These are phyloP conservation scores for Didymella sp. DNA, from an alignment of 2,329 filamentous ascomycete genomes.

Conservation along the genomic window DNA sequence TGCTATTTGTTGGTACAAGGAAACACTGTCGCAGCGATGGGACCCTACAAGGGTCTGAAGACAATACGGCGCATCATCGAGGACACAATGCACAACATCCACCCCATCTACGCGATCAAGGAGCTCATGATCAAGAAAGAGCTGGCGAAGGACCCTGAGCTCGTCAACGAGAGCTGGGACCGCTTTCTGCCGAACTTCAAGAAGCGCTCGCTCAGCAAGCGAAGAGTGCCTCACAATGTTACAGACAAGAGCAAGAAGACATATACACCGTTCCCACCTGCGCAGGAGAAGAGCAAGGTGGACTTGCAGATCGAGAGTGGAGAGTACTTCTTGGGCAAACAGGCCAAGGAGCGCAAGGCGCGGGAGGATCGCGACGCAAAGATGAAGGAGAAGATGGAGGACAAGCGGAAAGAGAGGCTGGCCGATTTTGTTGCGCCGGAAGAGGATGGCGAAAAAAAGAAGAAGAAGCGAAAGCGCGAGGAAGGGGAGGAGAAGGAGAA, in stretches of 20 bases:
- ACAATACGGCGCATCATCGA: slow-evolving; percentile 84
- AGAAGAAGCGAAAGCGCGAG: slow-evolving; percentile 53
- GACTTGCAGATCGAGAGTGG: slow-evolving; percentile 97
- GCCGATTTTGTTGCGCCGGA: slow-evolving; percentile 87
- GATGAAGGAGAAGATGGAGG: slow-evolving; percentile 85
- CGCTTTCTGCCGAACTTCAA: slow-evolving; percentile 97
- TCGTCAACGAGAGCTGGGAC: slow-evolving; percentile 91
- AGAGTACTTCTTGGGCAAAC: slow-evolving; percentile 94
- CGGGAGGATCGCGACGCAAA: slow-evolving; percentile 82
- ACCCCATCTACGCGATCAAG: slow-evolving; percentile 91
- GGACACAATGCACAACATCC: slow-evolving; percentile 96
- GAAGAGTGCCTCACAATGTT: slow-evolving; percentile 81
- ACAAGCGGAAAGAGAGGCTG: slow-evolving; percentile 84
- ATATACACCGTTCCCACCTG: slow-evolving; percentile 96
- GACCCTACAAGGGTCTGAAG: slow-evolving; percentile 89
- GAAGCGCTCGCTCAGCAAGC: slow-evolving; percentile 86
- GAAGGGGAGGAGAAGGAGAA: slow-evolving; percentile 59
- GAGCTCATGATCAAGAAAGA: slow-evolving; percentile 94
- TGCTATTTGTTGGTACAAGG: slow-evolving; percentile 93
- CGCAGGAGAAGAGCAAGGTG: slow-evolving; percentile 98
- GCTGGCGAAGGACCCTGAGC: slow-evolving; percentile 84
- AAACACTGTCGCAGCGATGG: slow-evolving; percentile 91
- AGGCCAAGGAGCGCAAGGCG: slow-evolving; percentile 83
- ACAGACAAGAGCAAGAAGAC: slow-evolving; percentile 92
- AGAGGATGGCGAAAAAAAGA: slow-evolving; percentile 67